Evolutionary conservation across 2,329 filamentous ascomycete species (phyloP), one percentile per base, ranked within the genome.

Genomic region (Fusarium sp.): DNA sequence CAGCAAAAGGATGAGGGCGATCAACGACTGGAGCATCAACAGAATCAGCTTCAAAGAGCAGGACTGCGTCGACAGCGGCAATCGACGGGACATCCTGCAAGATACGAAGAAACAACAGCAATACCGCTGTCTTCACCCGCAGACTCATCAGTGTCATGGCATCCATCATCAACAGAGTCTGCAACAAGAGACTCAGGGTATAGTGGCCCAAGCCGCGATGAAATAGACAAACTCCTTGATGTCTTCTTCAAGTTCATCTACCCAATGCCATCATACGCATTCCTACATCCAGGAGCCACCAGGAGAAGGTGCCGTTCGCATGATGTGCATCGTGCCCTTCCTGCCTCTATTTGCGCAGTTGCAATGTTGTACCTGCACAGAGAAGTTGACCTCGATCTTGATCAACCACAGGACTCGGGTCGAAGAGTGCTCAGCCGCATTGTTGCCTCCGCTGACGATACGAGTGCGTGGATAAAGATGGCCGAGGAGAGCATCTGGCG

Each of bases 351-450:
- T 50, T 50, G 28, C 5, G 47, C 47, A 3, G 15, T 50, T 50
- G 11, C 22, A 30, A 32, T 8, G 28, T 4, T 50, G 47, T 32
- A 32, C 28, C 28, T 50, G 15, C 22, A 3, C 3, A 30, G 47
- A 8, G 47, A 50, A 17, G 22, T 32, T 18, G 28, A 30, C 7
- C 28, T 50, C 10, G 5, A 32, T 9, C 14, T 30, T 3, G 8
- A 18, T 32, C 22, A 5, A 18, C 15, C 0, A n/a, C 10, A n/a
- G 4, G 20, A 50, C 28, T 50, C 28, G 15, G 13, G 28, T 32
- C 28, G 7, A n/a, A n/a, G 28, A n/a, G 3, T 5, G 5, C 5
- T 17, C 10, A 9, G 17, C 10, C 1, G 30, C 20, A n/a, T 18
- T 1, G 15, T 32, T 50, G 3, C 28, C 20, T 50, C 47, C 5